Conservation (phyloP, 257 asterid genomes). For the Solanum infundibuliforme region DNA sequence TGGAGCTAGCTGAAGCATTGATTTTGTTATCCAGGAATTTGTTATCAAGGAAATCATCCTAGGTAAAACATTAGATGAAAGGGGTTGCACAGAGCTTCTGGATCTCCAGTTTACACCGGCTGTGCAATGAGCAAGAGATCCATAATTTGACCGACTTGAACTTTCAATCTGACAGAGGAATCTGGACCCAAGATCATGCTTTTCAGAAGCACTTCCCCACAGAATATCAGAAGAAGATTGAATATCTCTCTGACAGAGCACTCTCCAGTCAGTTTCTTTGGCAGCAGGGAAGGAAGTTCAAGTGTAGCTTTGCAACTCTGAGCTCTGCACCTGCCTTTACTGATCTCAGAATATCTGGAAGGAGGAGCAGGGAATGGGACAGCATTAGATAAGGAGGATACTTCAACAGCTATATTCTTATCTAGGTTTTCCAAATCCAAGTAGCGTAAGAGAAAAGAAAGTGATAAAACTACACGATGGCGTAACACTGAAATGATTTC, state of each 20-base stretch:
- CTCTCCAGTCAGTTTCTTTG: constrained; percentile 29
- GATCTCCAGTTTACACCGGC: constrained; percentile 6
- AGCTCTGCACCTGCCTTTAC: constrained; percentile 35
- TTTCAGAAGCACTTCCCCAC: constrained; percentile 21
- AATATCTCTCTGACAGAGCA: constrained; percentile 19
- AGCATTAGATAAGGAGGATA: not conserved
- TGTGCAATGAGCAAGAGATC: constrained; percentile 15
- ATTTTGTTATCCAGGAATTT: constrained; percentile 13
- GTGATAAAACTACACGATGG: not conserved
- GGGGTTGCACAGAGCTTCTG: constrained; percentile 2
- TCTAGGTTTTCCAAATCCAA: not conserved
- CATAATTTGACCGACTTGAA: constrained; percentile 19
- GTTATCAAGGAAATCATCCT: constrained; percentile 4
- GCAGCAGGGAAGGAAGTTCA: constrained; percentile 18
- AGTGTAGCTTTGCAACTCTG: constrained; percentile 20
- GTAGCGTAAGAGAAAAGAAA: not conserved
- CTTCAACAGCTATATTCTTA: not conserved
- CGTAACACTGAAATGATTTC: not conserved
- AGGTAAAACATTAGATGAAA: constrained; percentile 27
- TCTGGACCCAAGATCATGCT: constrained; percentile 19
- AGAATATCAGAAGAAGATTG: constrained; percentile 13
- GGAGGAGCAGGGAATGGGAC: not conserved
- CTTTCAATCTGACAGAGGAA: constrained; percentile 23
- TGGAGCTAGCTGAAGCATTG: constrained; percentile 18
- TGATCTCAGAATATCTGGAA: constrained; percentile 21